Evolutionary conservation across 2,329 filamentous ascomycete genomes (phyloP), one percentile per base, ranked within the genome.

Genomic region (Botrytis tulipae): DNA sequence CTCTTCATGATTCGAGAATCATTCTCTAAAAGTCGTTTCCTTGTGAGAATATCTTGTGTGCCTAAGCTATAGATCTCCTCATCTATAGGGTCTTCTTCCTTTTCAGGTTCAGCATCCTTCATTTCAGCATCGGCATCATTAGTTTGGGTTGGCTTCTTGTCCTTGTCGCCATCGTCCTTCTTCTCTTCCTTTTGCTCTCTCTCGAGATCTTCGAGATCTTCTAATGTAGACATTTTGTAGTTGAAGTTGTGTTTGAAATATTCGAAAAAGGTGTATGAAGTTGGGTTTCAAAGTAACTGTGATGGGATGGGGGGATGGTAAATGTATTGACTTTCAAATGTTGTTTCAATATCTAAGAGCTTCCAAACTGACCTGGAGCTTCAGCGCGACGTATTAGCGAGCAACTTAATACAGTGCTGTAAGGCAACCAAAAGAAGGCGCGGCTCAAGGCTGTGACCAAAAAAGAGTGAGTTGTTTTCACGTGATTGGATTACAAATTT

Each of bases 1-100:
- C 94, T 97, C 87, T 93, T 95, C 94, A 99, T 98, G 84, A 99
- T 98, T 80, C 96, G 90, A 80, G 96, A 93, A 84, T 99, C 96
- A 84, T 99, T 99, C 84, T 99, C 96, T 77, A 99, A 87, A 81
- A 99, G 88, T 81, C 95, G 91, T 86, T 91, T 93, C 83, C 96
- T 90, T 80, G 94, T 97, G 80, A 93, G 87, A 80, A 99, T 97
- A 85, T 99, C 96, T 86, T 94, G 91, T 86, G 96, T 98, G 86
- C 92, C 95, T 79, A 97, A 91, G 82, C 90, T 92, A 75, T 98
- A 89, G 80, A 99, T 95, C 85, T 99, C 96, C 73, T 95, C 91
- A 83, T 98, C 95, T 77, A 99, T 88, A 72, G 95, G 88, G 78
- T 97, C 92, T 67, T 95, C 93, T 79, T 93, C 91, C 79, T 89